A percentile compares a stretch with the other conserved stretches of the same genome.
phyloP scores from a whole-genome alignment of 2,329 filamentous ascomycete species.

The Truncatella angustata region DNA sequence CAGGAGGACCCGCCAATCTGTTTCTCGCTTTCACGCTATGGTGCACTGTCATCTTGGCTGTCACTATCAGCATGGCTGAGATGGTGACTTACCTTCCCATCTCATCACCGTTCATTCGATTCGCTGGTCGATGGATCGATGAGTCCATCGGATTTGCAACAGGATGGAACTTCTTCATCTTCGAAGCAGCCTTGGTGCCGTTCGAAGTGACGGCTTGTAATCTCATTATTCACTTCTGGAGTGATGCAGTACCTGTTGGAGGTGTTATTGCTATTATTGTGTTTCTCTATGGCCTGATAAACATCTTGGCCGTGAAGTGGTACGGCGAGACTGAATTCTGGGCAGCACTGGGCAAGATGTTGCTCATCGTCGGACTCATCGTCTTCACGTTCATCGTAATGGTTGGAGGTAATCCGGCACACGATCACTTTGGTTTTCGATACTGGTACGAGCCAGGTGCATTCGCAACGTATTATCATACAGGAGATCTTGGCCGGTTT shows the following conservation, averaged over 20 bases:
- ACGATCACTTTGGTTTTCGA: slow-evolving; percentile 68
- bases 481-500: slow-evolving; percentile 67
- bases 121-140: slow-evolving; percentile 73
- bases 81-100: slow-evolving; percentile 78
- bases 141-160: slow-evolving; percentile 72
- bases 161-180: slow-evolving; percentile 74
- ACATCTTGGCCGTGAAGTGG: slow-evolving; percentile 70
- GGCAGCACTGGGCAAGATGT: slow-evolving; percentile 68
- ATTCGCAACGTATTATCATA: slow-evolving; percentile 64
- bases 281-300: slow-evolving; percentile 55
- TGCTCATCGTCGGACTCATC: slow-evolving; percentile 70
- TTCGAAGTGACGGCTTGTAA: slow-evolving; percentile 68
- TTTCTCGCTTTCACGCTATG: slow-evolving; percentile 61
- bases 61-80: slow-evolving; percentile 65
- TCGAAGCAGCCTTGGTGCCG: slow-evolving; percentile 65
- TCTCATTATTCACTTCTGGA: slow-evolving; percentile 63
- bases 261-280: slow-evolving; percentile 61
- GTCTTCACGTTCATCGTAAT: slow-evolving; percentile 79
- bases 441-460: slow-evolving; percentile 67
- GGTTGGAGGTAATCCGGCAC: slow-evolving; percentile 75
- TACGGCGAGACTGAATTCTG: slow-evolving; percentile 79
- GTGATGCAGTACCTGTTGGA: slow-evolving; percentile 55
- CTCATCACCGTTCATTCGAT: slow-evolving; percentile 75
- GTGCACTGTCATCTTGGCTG: slow-evolving; percentile 59
- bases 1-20: slow-evolving; percentile 57